phyloP scores from a whole-genome alignment of 768 basidiomycete genomes.

The Phallus indusiatus region DNA sequence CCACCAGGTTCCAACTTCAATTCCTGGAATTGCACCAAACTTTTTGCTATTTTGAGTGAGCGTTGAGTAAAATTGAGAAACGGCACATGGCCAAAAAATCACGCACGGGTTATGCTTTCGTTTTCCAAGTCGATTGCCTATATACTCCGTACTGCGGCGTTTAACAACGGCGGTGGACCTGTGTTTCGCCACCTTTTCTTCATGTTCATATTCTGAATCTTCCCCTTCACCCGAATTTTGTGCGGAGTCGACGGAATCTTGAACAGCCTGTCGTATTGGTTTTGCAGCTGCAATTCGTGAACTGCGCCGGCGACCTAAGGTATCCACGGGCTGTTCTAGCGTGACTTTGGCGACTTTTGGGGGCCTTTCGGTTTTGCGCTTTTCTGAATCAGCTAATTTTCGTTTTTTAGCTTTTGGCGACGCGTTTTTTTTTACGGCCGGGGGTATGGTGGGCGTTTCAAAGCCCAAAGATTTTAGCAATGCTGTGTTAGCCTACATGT shows the following conservation, averaged over 20 bases:
- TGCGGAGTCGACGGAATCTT: conserved; percentile 45
- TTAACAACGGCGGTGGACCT: not conserved
- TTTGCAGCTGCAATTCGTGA: conserved; percentile 9
- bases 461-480: conserved; percentile 36
- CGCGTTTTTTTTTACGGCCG: conserved; percentile 29
- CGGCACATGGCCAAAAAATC: not conserved
- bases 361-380: conserved; percentile 16
- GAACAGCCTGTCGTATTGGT: conserved; percentile 53
- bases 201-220: conserved; percentile 10
- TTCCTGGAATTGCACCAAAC: conserved; percentile 72
- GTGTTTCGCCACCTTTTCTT: conserved; percentile 8
- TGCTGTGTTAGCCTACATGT: conserved; percentile 34
- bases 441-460: conserved; percentile 38
- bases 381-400: conserved; percentile 19
- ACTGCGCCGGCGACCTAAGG: conserved; percentile 13
- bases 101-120: conserved; percentile 23
- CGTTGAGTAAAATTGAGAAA: not conserved
- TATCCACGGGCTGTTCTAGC: conserved; percentile 13
- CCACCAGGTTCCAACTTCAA: conserved; percentile 82
- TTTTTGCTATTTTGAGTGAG: conserved; percentile 46
- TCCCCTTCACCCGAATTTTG: conserved; percentile 44
- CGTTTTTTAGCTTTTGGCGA: conserved; percentile 31
- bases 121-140: conserved; percentile 16
- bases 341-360: conserved; percentile 23
- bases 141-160: conserved; percentile 1